Evolutionary conservation across 805 yeast species (phyloP).

Genomic region (Candida tallmaniae): DNA sequence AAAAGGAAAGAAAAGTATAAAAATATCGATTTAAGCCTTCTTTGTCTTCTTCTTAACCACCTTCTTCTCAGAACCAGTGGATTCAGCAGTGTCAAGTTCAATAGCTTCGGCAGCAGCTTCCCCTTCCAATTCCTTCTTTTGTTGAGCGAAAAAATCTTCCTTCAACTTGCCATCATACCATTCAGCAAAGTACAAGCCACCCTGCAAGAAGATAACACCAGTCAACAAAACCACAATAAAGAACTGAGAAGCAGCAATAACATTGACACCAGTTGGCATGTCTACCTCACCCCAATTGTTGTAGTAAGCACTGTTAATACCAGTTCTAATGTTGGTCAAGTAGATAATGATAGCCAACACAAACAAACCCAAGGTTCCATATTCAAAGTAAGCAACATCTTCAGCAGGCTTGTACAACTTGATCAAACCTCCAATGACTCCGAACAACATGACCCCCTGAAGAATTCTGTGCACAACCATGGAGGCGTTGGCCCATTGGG

Average conservation of each 20-base stretch:
- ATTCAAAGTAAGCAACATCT: constrained; percentile 84
- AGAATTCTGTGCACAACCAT: constrained; percentile 52
- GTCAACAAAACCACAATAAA: constrained; percentile 65
- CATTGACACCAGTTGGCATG: constrained; percentile 78
- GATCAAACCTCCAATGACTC: constrained; percentile 66
- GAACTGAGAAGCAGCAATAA: constrained; percentile 83
- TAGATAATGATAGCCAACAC: constrained; percentile 75
- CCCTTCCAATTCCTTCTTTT: constrained; percentile 9
- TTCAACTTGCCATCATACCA: constrained; percentile 45
- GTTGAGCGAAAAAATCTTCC: constrained; percentile 27
- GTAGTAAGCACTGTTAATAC: constrained; percentile 60
- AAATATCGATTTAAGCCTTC: neutral
- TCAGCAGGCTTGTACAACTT: constrained; percentile 86
- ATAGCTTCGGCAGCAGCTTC: constrained; percentile 8
- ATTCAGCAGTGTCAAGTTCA: constrained; percentile 8
- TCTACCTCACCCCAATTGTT: constrained; percentile 96
- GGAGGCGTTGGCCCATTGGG: constrained; percentile 67
- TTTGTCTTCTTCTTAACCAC: constrained; percentile 9
- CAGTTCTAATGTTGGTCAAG: constrained; percentile 80
- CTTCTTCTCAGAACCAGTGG: constrained; percentile 6
- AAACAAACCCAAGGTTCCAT: constrained; percentile 72
- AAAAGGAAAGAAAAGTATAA: neutral
- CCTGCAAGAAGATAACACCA: constrained; percentile 83
- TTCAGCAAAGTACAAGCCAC: constrained; percentile 84
- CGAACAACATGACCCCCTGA: constrained; percentile 59